A percentile compares a stretch with the other conserved stretches of the same genome.
Conservation (phyloP, 1,139 yeast species). For the Pichia sorboxylosa region DNA sequence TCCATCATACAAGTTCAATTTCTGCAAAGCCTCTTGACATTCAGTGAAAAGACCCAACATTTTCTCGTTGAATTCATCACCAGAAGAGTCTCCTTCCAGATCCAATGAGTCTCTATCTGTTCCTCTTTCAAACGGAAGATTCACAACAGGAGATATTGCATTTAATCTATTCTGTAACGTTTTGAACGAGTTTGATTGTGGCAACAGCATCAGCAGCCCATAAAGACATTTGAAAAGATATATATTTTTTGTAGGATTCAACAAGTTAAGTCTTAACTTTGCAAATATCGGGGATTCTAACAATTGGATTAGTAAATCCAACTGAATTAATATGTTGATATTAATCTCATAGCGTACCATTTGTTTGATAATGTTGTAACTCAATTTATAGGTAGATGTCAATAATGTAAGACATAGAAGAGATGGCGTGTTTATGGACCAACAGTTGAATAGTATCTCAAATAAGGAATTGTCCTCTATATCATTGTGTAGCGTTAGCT, state of each 20-base stretch:
- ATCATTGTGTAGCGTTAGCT: slow-evolving; percentile 29
- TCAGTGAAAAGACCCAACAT: slow-evolving; percentile 50
- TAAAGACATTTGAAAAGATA: slow-evolving; percentile 78
- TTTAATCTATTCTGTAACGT: slow-evolving; percentile 67
- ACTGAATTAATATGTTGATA: slow-evolving; percentile 39
- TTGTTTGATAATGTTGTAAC: slow-evolving; percentile 66
- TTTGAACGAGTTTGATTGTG: slow-evolving; percentile 89
- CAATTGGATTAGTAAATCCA: slow-evolving; percentile 44
- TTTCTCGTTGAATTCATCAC: slow-evolving; percentile 25
- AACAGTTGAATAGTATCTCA: slow-evolving; percentile 68
- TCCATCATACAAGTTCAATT: slow-evolving; percentile 1
- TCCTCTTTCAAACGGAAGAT: slow-evolving; percentile 13
- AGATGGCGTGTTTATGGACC: slow-evolving; percentile 91
- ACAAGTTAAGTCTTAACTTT: slow-evolving; percentile 69
- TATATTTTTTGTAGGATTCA: slow-evolving; percentile 80
- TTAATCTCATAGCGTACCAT: slow-evolving; percentile 43
- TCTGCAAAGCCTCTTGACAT: slow-evolving; percentile 49
- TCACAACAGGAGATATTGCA: slow-evolving; percentile 31
- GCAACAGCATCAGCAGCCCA: slow-evolving; percentile 87
- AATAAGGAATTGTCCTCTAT: slow-evolving; percentile 53
- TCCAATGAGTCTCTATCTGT: background rate
- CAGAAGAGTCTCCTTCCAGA: slow-evolving; percentile 40
- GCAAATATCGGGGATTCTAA: slow-evolving; percentile 84
- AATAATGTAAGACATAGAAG: slow-evolving; percentile 75
- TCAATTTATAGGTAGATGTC: slow-evolving; percentile 83